Conservation (phyloP, 257 asterid species). For the Solanum sejunctum region DNA sequence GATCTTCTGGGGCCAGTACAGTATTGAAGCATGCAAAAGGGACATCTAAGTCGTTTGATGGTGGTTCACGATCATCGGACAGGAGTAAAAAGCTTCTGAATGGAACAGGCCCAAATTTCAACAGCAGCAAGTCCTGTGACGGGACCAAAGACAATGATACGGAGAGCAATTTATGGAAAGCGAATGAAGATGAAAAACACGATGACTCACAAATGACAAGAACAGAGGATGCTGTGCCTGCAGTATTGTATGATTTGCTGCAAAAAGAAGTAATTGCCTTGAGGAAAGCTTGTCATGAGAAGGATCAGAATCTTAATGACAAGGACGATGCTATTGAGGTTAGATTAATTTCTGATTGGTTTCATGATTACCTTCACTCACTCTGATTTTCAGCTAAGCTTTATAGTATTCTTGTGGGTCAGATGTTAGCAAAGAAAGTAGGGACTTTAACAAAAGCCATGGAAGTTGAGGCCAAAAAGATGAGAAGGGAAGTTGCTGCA, state of each 20-base stretch:
- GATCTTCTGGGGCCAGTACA: constrained; percentile 85
- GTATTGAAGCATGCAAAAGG: constrained; percentile 94
- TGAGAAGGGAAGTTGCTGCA: constrained; percentile 98
- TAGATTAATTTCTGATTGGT: background rate
- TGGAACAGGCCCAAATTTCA: constrained; percentile 80
- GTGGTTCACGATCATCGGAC: constrained; percentile 81
- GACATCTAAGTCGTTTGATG: constrained; percentile 95
- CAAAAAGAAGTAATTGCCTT: constrained; percentile 85
- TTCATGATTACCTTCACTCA: background rate
- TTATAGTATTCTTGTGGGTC: background rate
- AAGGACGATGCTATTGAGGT: constrained; percentile 99
- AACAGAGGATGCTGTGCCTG: constrained; percentile 72
- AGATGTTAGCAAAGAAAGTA: constrained; percentile 97
- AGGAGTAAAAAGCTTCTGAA: constrained; percentile 75
- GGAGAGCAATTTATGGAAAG: constrained; percentile 52
- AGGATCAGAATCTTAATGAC: constrained; percentile 95
- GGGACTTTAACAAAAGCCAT: constrained; percentile 92
- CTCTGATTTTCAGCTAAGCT: background rate
- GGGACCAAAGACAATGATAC: constrained; percentile 65
- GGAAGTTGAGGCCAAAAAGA: constrained; percentile 98
- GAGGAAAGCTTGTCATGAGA: constrained; percentile 86
- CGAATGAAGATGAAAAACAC: constrained; percentile 47
- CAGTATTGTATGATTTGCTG: constrained; percentile 65
- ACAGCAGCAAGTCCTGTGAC: constrained; percentile 85
- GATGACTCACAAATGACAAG: constrained; percentile 44